Percentiles rank a stretch among this genome's conserved stretches.
Evolutionary conservation across 495 filamentous ascomycete genomes (phyloP).

Genomic region (Penicillium cosmopolitanum): DNA sequence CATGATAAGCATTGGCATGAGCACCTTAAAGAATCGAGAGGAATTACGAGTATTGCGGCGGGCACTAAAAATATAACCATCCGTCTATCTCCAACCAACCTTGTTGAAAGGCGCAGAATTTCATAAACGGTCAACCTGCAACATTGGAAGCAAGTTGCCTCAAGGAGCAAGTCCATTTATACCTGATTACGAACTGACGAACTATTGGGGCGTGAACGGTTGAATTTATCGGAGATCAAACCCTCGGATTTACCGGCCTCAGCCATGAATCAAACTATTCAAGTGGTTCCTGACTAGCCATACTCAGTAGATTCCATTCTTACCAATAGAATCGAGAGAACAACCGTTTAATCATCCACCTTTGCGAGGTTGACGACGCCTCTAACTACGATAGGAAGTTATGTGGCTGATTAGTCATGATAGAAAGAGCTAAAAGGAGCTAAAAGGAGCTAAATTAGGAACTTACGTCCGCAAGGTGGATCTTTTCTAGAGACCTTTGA

Average conservation of each 20-base stretch:
- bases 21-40: too few species aligned
- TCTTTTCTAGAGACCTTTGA: background rate
- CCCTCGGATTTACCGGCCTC: background rate
- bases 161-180: too few species aligned
- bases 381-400: conserved; percentile 1
- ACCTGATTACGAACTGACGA: too few species aligned
- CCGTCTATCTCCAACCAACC: too few species aligned
- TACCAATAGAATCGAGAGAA: background rate
- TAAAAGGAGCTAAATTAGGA: background rate
- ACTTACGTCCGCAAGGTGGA: conserved; percentile 4
- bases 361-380: conserved; percentile 3
- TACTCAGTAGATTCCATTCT: background rate
- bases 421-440: background rate
- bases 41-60: too few species aligned
- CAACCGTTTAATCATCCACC: background rate
- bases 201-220: too few species aligned
- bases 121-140: too few species aligned
- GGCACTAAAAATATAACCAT: too few species aligned
- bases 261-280: background rate
- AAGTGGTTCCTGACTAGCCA: background rate
- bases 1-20: too few species aligned
- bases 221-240: background rate
- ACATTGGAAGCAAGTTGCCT: too few species aligned
- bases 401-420: background rate
- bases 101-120: too few species aligned